These are phyloP conservation scores for Aristolochia contorta DNA, from an alignment of 164 flowering plant genomes.

Conservation along the genomic window DNA sequence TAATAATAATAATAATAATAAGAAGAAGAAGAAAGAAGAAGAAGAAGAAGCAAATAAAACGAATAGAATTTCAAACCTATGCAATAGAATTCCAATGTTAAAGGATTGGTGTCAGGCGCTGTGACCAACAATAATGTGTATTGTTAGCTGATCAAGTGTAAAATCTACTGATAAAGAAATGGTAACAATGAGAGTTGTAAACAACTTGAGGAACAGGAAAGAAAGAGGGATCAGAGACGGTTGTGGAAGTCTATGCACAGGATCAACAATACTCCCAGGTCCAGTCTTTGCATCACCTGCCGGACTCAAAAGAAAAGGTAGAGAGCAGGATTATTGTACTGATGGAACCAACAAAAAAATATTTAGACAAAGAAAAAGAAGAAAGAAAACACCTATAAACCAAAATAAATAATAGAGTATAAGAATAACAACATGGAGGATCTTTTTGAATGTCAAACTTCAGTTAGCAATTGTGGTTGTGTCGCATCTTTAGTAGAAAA, in stretches of 20 bases:
- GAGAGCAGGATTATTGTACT: slow-evolving; percentile 52
- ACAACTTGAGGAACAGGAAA: slow-evolving; percentile 65
- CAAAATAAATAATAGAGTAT: too few relatives aligned
- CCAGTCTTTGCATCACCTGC: slow-evolving; percentile 73
- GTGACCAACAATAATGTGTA: slow-evolving; percentile 13
- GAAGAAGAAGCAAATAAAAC: too few relatives aligned
- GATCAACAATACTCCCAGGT: slow-evolving; percentile 48
- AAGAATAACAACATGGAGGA: slow-evolving; percentile 20
- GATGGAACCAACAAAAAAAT: slow-evolving; percentile 12
- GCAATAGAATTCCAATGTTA: too few relatives aligned
- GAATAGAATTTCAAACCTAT: too few relatives aligned
- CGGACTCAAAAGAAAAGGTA: slow-evolving; percentile 49
- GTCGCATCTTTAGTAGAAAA: slow-evolving; percentile 84
- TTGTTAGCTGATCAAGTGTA: background rate
- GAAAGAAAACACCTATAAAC: too few relatives aligned
- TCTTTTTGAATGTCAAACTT: slow-evolving; percentile 43
- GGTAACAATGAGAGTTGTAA: background rate
- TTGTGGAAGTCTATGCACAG: slow-evolving; percentile 64
- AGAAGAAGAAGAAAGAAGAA: too few relatives aligned
- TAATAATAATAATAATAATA: too few relatives aligned
- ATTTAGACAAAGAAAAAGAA: too few relatives aligned
- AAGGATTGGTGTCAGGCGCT: slow-evolving; percentile 63
- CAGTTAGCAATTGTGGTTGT: slow-evolving; percentile 56
- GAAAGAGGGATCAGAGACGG: slow-evolving; percentile 49
- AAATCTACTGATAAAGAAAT: background rate